phyloP scores from a whole-genome alignment of 495 filamentous ascomycete genomes.

The Lasiosphaeria ovina region DNA sequence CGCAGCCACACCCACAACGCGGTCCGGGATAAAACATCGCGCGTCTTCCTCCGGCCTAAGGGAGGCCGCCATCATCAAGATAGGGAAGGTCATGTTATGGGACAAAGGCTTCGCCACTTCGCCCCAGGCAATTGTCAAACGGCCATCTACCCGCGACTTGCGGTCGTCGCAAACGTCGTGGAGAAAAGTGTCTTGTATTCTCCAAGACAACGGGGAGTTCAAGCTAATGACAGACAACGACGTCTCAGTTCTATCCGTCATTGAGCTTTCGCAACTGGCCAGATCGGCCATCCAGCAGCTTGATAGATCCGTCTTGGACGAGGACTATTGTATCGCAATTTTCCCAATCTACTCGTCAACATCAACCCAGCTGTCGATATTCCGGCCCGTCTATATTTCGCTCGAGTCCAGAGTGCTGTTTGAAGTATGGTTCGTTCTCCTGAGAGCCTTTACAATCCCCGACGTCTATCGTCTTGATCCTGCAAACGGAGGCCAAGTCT shows the following conservation, averaged over 20 bases:
- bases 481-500: conserved; percentile 34
- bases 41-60: conserved; percentile 58
- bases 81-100: conserved; percentile 92
- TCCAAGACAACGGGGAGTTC: conserved; percentile 94
- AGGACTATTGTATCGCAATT: conserved; percentile 92
- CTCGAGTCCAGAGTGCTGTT: conserved; percentile 85
- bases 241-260: conserved; percentile 69
- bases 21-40: conserved; percentile 69
- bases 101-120: conserved; percentile 61
- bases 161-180: conserved; percentile 53
- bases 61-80: conserved; percentile 90
- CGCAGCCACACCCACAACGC: conserved; percentile 20
- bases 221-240: conserved; percentile 85
- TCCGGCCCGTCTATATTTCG: conserved; percentile 77
- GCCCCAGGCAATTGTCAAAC: conserved; percentile 51
- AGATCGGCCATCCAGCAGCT: conserved; percentile 86
- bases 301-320: conserved; percentile 87
- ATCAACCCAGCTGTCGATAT: conserved; percentile 59
- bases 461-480: conserved; percentile 72
- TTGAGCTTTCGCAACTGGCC: conserved; percentile 87
- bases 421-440: conserved; percentile 94
- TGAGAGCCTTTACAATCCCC: conserved; percentile 90
- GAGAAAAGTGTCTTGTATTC: conserved; percentile 85
- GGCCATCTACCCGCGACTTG: conserved; percentile 47
- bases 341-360: conserved; percentile 75